Base-by-base conservation (phyloP, 371 early-diverging fungal species). In the Lichtheimia ramosa region DNA sequence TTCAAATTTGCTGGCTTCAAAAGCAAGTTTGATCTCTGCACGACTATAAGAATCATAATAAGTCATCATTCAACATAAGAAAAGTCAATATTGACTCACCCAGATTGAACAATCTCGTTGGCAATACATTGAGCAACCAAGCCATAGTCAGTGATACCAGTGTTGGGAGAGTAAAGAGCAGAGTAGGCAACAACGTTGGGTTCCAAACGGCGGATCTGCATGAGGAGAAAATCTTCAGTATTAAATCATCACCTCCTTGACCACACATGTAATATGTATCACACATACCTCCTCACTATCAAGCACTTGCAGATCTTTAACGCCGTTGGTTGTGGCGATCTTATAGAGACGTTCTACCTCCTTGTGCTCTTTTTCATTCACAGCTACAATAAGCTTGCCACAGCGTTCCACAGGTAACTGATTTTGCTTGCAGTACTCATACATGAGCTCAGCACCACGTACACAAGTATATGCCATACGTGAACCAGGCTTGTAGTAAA, bases 371-470 rank as follows among this genome's bases (percentile, higher is more conserved):
- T 76, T 69, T 20, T 70, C 68, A 46, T 74, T 59, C 5, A 72
- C 73, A 41, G 80, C 80, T 0, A 79, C 80, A 58, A 79, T 79
- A 42, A 79, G 54, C 58, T 79, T 79, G 64, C 80, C 80, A 59
- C 77, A 76, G 20, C 80, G 71, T 54, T 76, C 75, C 3, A 74
- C 80, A 34, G 80, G 80, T 34, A 79, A 46, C 48, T 76, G 71
- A 24, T 79, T 70, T 51, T 79, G 71, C 59, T 79, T 74, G 53
- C 80, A 79, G 62, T 76, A 79, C 43, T 79, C 74, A 40, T 79
- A 79, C 80, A 79, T 79, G 42, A 79, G 49, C 48, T 75, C 77
- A 28, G 69, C 72, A 39, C 80, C 80, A 48, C 77, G 73, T 0
- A 79, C 77, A 54, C 80, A 76, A 1, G 77, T 76, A 39, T 76